These are phyloP conservation scores for Fusarium tjaetaba DNA, from an alignment of 2,329 filamentous ascomycete species.

Conservation along the genomic window DNA sequence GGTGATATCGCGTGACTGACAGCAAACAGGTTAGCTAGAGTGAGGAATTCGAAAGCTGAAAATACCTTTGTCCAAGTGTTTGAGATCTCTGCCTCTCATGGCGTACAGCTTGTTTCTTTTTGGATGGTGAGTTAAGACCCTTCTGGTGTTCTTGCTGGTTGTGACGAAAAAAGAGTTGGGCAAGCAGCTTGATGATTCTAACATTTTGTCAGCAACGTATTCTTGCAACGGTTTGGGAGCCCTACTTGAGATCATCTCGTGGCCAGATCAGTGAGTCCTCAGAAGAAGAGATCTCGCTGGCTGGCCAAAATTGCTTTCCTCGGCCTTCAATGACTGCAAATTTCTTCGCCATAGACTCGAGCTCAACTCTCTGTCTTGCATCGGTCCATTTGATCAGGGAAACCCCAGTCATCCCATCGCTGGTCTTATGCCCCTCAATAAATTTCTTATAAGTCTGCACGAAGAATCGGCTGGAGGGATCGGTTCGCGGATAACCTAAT, in stretches of 20 bases:
- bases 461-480: not conserved
- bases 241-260: not conserved
- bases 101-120: not conserved
- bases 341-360: not conserved
- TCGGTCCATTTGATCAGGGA: not conserved
- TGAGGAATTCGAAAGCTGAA: fast-evolving
- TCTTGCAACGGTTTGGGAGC: fast-evolving
- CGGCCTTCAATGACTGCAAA: not conserved
- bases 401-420: not conserved
- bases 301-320: not conserved
- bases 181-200: not conserved
- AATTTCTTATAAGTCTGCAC: not conserved
- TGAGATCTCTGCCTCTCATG: not conserved
- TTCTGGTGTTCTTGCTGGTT: not conserved
- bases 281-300: not conserved
- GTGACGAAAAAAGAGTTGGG: not conserved
- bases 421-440: not conserved
- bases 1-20: fast-evolving
- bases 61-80: not conserved
- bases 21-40: not conserved
- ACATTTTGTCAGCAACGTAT: not conserved
- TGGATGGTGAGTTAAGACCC: not conserved
- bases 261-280: not conserved
- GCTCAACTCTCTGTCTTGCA: not conserved
- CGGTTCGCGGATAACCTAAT: not conserved